A percentile compares a stretch with the other conserved stretches of the same genome.
phyloP scores from a whole-genome alignment of 305 asterid genomes.

The Stenogyne calaminthoides region DNA sequence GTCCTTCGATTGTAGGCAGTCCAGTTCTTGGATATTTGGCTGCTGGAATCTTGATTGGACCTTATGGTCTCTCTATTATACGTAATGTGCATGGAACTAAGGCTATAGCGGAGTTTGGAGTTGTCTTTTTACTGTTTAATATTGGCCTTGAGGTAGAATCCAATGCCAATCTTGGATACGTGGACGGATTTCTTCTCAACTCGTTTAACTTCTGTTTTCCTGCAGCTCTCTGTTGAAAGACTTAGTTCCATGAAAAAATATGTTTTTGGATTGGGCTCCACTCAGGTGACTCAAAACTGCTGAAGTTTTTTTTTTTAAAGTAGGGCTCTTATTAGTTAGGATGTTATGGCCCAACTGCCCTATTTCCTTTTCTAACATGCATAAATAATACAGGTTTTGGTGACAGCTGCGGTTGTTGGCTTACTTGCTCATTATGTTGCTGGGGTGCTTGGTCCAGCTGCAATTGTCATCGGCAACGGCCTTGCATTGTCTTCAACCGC shows the following conservation, averaged over 20 bases:
- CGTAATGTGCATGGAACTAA: conserved; percentile 91
- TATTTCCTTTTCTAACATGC: conserved; percentile 23
- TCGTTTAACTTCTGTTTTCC: conserved; percentile 26
- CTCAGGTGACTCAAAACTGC: conserved; percentile 67
- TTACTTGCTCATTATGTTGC: conserved; percentile 68
- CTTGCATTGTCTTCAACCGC: conserved; percentile 97
- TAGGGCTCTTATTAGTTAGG: not conserved
- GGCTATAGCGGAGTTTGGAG: conserved; percentile 97
- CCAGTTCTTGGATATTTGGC: conserved; percentile 96
- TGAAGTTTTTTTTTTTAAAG: not conserved
- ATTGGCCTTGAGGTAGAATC: conserved; percentile 90
- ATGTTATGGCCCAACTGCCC: not conserved
- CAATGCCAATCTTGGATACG: conserved; percentile 17
- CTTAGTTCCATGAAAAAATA: conserved; percentile 97
- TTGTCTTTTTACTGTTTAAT: conserved; percentile 90
- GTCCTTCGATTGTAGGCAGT: conserved; percentile 61
- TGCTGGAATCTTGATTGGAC: conserved; percentile 98
- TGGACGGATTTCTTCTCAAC: conserved; percentile 8
- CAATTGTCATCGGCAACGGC: conserved; percentile 93
- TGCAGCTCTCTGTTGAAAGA: conserved; percentile 93
- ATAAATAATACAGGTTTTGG: conserved; percentile 65
- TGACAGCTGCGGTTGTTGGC: conserved; percentile 76
- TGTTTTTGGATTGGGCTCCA: conserved; percentile 92
- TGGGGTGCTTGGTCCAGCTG: conserved; percentile 89
- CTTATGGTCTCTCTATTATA: conserved; percentile 91